phyloP scores from a whole-genome alignment of 495 filamentous ascomycete genomes.

The Penicillium ochrochloron region DNA sequence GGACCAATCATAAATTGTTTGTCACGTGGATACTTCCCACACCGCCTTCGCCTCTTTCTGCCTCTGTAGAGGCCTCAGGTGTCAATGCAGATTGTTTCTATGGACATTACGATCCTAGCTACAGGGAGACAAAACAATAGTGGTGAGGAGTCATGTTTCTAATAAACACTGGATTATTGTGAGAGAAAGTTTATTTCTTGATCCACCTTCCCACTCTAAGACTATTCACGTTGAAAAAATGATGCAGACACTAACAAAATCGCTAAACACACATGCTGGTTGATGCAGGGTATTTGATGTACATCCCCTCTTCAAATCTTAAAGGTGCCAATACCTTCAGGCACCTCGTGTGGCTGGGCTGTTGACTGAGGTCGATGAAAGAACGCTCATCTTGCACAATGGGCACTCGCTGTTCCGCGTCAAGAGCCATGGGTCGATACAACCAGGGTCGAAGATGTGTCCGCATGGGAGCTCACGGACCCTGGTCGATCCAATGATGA shows the following conservation, averaged over 20 bases:
- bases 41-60: constrained; percentile 15
- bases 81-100: background rate
- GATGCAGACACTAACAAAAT: background rate
- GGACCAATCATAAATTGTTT: constrained; percentile 20
- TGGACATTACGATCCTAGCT: background rate
- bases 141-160: background rate
- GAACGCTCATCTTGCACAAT: constrained; percentile 78
- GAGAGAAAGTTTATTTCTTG: background rate
- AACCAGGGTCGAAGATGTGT: constrained; percentile 90
- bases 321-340: background rate
- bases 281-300: constrained; percentile 9
- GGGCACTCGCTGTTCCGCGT: constrained; percentile 80
- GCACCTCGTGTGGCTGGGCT: constrained; percentile 34
- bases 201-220: background rate
- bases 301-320: background rate
- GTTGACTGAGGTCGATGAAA: constrained; percentile 70
- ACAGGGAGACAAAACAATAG: background rate
- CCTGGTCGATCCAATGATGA: constrained; percentile 63
- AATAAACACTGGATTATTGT: background rate
- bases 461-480: constrained; percentile 86
- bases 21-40: background rate
- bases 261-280: constrained; percentile 8
- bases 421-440: constrained; percentile 79
- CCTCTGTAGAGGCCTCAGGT: background rate
- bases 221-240: background rate